Evolutionary conservation across 1,139 yeast genomes (phyloP), one percentile per base, ranked within the genome.

Genomic region (Blastobotrys ciferrii): DNA sequence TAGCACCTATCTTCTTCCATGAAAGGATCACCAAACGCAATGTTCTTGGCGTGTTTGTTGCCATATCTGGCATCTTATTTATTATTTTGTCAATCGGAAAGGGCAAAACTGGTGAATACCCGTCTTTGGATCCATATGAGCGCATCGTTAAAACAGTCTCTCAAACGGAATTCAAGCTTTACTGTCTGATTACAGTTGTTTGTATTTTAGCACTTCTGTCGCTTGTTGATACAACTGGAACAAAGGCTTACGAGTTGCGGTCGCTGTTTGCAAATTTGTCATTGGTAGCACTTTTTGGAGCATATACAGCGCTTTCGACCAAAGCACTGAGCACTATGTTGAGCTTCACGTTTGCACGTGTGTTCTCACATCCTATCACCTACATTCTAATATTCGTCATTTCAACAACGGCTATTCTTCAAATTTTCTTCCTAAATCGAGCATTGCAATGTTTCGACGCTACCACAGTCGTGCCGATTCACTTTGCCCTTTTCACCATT

Each of bases 391-490:
- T 66, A 1, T 35, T 58, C 4, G 61, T 71, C 3, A 57, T 72
- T 17, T 57, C 62, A 1, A 50, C 62, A 4, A 69, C 75, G 1
- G 74, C 75, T 0, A 60, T 68, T 0, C 53, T 70, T 18, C 77
- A 74, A 45, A 65, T 73, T 15, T 56, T 64, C 17, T 64, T 67
- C 38, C 60, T 75, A 12, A 68, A 69, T 51, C 60, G 66, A 13
- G 71, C 74, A 2, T 60, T 74, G 39, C 64, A 64, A 33, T 56
- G 60, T 13, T 73, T 70, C 48, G 70, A 70, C 14, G 70, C 75
- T 2, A 71, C 76, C 20, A 62, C 68, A 7, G 78, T 75, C 3
- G 70, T 75, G 4, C 78, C 78, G 0, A 67, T 72, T 32, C 77
- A 74, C 55, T 74, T 74, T 59, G 74, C 69, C 7, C 64, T 72